A percentile compares a stretch with the other conserved stretches of the same genome.
Conservation (phyloP, 176 grass and related monocot genomes). For the Phragmites australis region DNA sequence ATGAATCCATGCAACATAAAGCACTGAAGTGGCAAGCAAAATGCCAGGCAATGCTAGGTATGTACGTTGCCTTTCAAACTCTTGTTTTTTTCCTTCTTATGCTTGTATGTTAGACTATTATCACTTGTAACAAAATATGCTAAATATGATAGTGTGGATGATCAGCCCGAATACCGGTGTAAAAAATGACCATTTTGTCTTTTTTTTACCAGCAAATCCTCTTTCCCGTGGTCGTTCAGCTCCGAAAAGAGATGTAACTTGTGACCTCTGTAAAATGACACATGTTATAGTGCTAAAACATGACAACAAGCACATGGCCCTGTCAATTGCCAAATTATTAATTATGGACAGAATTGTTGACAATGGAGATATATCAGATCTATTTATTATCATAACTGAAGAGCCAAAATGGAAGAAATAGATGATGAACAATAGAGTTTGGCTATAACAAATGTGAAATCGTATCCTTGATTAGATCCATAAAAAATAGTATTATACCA, state of each 20-base stretch:
- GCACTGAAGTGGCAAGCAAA: neutral
- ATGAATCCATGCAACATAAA: constrained; percentile 27
- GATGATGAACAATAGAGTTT: neutral
- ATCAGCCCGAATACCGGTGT: constrained; percentile 91
- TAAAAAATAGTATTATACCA: neutral
- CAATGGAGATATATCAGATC: neutral
- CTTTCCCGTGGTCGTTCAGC: constrained; percentile 78
- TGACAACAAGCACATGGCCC: neutral
- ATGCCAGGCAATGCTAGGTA: constrained; percentile 8
- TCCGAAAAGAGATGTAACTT: constrained; percentile 92
- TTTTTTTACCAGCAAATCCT: constrained; percentile 81
- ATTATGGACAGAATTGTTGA: neutral
- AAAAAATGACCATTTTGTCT: constrained; percentile 99
- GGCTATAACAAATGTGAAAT: neutral
- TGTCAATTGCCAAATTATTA: constrained; percentile 26
- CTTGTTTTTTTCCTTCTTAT: too few relatives aligned
- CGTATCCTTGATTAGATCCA: neutral
- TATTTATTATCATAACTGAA: neutral
- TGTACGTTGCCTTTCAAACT: neutral
- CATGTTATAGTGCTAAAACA: constrained; percentile 31
- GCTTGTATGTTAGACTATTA: neutral
- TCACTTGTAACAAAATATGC: constrained; percentile 3
- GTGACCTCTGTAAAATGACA: constrained; percentile 67
- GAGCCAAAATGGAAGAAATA: neutral
- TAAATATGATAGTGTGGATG: constrained; percentile 59